Conservation (phyloP, 495 filamentous ascomycete species). For the Podospora pseudoanserina region DNA sequence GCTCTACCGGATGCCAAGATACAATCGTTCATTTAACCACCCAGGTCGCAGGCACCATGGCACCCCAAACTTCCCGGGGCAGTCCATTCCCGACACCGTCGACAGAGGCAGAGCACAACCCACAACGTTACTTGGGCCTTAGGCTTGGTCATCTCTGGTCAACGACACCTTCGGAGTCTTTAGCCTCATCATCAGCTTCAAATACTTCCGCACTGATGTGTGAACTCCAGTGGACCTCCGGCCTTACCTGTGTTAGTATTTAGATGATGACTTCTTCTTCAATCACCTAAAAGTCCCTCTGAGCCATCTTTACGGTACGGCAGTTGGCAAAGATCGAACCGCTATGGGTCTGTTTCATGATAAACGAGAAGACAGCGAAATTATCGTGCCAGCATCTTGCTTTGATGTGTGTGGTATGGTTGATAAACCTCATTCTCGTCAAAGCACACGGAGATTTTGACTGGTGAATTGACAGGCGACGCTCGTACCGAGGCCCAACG, state of each 20-base stretch:
- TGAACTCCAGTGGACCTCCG: background rate
- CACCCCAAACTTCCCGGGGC: background rate
- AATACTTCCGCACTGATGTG: background rate
- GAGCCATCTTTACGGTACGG: background rate
- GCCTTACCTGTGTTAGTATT: background rate
- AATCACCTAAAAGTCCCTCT: background rate
- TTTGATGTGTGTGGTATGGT: background rate
- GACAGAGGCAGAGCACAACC: background rate
- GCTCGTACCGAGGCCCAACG: background rate
- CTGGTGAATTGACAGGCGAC: background rate
- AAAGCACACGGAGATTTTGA: background rate
- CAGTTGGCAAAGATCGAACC: background rate
- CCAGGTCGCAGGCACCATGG: background rate
- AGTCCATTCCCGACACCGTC: background rate
- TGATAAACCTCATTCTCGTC: background rate
- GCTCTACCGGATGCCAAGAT: background rate
- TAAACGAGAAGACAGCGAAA: background rate
- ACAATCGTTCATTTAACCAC: background rate
- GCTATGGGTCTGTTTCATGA: background rate
- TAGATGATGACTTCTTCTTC: background rate
- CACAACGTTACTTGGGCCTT: background rate
- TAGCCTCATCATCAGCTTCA: background rate
- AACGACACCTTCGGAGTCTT: background rate
- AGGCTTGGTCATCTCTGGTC: background rate
- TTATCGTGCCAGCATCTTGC: background rate